These are phyloP conservation scores for Solanum piurae DNA, from an alignment of 257 asterid species.

Conservation along the genomic window DNA sequence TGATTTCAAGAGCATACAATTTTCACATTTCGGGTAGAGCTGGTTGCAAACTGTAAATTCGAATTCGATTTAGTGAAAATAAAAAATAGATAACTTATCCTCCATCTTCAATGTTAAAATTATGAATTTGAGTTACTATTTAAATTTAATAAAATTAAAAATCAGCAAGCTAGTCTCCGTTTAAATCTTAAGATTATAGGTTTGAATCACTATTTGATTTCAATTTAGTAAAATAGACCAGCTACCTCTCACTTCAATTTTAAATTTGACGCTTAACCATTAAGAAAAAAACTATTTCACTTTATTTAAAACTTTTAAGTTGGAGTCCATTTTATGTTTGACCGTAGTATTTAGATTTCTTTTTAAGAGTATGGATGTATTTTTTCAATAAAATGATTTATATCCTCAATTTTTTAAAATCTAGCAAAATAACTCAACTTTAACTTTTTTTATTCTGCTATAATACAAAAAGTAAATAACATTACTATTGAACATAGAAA, in stretches of 20 bases:
- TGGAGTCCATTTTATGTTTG: not conserved
- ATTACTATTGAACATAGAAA: no score
- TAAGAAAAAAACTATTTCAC: no score
- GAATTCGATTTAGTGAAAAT: not conserved
- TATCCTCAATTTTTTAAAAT: no score
- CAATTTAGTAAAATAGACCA: not conserved
- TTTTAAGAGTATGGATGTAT: no score
- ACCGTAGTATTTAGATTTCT: not conserved
- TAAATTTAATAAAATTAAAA: no score
- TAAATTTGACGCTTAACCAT: no score
- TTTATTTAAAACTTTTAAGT: no score
- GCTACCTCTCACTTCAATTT: no score
- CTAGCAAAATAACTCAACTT: not conserved
- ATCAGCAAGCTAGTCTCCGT: rapidly evolving
- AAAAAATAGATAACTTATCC: not conserved
- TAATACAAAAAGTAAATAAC: no score
- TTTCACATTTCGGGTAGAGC: not conserved
- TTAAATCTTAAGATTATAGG: no score
- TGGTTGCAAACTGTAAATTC: not conserved
- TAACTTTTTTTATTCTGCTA: not conserved
- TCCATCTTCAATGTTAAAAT: not conserved
- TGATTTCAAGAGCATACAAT: not conserved
- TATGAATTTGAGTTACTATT: not conserved
- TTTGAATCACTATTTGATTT: not conserved
- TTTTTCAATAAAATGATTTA: no score